phyloP scores from a whole-genome alignment of 768 basidiomycete species.

The Suillus tomentosus region DNA sequence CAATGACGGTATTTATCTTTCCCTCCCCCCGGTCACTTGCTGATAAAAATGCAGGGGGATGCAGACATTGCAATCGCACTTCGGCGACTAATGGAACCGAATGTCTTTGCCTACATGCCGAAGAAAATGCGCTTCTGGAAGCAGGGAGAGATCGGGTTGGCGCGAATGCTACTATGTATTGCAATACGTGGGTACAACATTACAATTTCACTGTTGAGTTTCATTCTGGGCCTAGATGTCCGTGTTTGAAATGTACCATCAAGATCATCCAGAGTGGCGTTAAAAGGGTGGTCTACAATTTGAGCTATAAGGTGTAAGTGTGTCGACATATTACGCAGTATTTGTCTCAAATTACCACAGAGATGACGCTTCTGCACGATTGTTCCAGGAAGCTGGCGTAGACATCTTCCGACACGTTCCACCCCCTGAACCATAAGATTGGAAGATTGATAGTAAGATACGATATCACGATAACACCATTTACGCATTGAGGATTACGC shows the following conservation, averaged over 20 bases:
- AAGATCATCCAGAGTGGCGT: slow-evolving; percentile 97
- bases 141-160: slow-evolving; percentile 92
- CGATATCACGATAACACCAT: slow-evolving; percentile 7
- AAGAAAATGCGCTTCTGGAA: slow-evolving; percentile 96
- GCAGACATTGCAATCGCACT: slow-evolving; percentile 71
- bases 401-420: slow-evolving; percentile 71
- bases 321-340: not conserved
- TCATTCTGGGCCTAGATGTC: slow-evolving; percentile 63
- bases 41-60: slow-evolving; percentile 84
- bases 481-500: slow-evolving; percentile 34
- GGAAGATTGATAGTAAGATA: not conserved
- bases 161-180: slow-evolving; percentile 83
- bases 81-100: slow-evolving; percentile 54
- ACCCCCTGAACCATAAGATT: slow-evolving; percentile 28
- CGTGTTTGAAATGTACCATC: slow-evolving; percentile 93
- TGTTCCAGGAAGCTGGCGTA: slow-evolving; percentile 85
- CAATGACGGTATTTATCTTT: slow-evolving; percentile 36
- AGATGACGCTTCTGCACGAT: slow-evolving; percentile 77
- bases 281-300: slow-evolving; percentile 89
- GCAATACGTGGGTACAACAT: slow-evolving; percentile 81
- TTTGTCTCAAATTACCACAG: slow-evolving; percentile 38
- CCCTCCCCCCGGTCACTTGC: slow-evolving; percentile 29
- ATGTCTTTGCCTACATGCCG: slow-evolving; percentile 95
- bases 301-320: slow-evolving; percentile 92
- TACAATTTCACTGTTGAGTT: slow-evolving; percentile 7